These are phyloP conservation scores for Camelina laxa DNA, from an alignment of 345 rosid genomes.

Conservation along the genomic window DNA sequence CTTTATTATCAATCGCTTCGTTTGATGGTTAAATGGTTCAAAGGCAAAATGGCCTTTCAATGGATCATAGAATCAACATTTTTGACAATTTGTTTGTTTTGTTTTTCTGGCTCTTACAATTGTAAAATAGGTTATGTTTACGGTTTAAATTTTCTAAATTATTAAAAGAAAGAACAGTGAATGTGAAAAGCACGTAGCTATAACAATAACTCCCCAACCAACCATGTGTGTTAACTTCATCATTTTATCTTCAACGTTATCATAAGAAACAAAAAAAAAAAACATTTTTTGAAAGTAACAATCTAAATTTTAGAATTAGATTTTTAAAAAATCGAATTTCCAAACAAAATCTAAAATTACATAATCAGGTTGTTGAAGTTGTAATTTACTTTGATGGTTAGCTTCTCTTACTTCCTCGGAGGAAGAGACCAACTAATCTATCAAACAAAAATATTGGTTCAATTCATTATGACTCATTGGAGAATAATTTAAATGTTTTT, in stretches of 20 bases:
- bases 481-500: no score
- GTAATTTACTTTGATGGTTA: background rate
- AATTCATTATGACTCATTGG: background rate
- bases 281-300: background rate
- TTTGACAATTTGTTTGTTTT: background rate
- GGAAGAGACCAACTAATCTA: background rate
- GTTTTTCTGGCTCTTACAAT: background rate
- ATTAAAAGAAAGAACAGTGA: background rate
- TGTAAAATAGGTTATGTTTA: background rate
- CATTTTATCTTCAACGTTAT: conserved; percentile 17
- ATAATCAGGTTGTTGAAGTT: background rate
- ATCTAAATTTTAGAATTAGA: no score
- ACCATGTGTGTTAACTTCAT: background rate
- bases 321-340: background rate
- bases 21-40: background rate
- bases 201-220: conserved; percentile 26
- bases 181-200: conserved; percentile 18
- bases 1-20: background rate
- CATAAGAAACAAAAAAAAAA: background rate
- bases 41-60: conserved; percentile 13
- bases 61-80: background rate
- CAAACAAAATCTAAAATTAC: background rate
- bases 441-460: background rate
- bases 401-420: background rate
- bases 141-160: background rate